Conservation (phyloP, 345 rosid genomes). For the Citrus mangshanensis region DNA sequence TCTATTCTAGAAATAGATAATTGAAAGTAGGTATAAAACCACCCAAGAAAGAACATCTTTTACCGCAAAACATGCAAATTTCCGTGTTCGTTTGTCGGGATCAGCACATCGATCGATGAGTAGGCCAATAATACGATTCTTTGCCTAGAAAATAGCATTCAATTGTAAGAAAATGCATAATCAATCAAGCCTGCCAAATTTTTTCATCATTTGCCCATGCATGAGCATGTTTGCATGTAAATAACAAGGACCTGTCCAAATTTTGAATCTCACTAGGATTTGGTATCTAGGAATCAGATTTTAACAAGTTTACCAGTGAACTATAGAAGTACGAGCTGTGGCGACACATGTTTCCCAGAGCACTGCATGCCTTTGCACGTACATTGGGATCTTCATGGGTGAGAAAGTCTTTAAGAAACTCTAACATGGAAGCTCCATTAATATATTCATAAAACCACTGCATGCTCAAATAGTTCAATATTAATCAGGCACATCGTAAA, state of each 20-base stretch:
- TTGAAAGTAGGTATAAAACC: neutral
- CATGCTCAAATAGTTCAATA: conserved; percentile 24
- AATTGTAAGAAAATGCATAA: conserved; percentile 16
- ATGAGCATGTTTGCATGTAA: neutral
- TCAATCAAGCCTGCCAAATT: neutral
- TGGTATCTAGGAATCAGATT: neutral
- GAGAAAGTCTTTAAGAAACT: conserved; percentile 60
- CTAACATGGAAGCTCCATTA: conserved; percentile 69
- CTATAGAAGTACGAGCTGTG: conserved; percentile 82
- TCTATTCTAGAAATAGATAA: neutral
- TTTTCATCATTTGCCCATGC: neutral
- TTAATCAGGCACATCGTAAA: conserved; percentile 10
- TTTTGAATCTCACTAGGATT: neutral
- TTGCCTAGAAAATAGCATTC: conserved; percentile 48
- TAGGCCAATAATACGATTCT: conserved; percentile 54
- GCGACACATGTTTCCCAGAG: conserved; percentile 94
- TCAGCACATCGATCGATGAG: conserved; percentile 95
- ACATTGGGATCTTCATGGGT: conserved; percentile 74
- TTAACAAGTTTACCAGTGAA: conserved; percentile 53
- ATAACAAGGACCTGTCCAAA: neutral
- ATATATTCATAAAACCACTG: conserved; percentile 91
- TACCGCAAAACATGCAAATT: conserved; percentile 99
- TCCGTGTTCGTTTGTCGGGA: conserved; percentile 85
- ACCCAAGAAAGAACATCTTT: neutral
- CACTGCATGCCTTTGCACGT: conserved; percentile 96